Conservation (phyloP, 164 flowering plant genomes). For the Umbellularia californica region DNA sequence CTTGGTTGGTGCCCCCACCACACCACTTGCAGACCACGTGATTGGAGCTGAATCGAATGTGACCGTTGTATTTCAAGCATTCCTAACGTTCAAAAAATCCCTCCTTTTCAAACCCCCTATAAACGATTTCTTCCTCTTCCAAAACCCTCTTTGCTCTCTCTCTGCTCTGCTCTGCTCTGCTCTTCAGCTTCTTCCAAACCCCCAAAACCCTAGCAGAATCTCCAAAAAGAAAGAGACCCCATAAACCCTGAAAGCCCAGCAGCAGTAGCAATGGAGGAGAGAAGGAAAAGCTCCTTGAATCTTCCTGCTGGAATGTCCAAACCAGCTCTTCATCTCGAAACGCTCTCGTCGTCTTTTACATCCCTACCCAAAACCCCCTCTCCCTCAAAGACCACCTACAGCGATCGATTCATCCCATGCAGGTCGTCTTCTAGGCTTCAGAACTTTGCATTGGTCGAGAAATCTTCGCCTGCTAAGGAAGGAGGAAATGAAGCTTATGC, state of each 20-base stretch:
- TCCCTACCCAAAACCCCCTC: conserved; percentile 49
- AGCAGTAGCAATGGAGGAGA: conserved; percentile 39
- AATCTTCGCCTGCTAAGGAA: conserved; percentile 76
- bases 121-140: background rate
- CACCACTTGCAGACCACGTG: background rate
- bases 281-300: conserved; percentile 62
- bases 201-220: background rate
- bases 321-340: conserved; percentile 56
- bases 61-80: conserved; percentile 3
- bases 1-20: no score
- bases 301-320: conserved; percentile 83
- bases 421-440: conserved; percentile 91
- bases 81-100: background rate
- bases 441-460: conserved; percentile 71
- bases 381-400: conserved; percentile 54
- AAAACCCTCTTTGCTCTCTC: background rate
- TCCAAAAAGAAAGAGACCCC: background rate
- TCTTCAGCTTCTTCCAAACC: background rate
- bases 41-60: background rate
- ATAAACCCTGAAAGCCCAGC: background rate
- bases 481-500: conserved; percentile 76
- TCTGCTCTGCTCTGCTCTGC: no score
- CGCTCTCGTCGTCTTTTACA: conserved; percentile 34
- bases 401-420: conserved; percentile 96
- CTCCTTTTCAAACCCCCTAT: background rate